phyloP scores from a whole-genome alignment of 2,329 filamentous ascomycete genomes.

The Arthrobotrys sphaeroides region DNA sequence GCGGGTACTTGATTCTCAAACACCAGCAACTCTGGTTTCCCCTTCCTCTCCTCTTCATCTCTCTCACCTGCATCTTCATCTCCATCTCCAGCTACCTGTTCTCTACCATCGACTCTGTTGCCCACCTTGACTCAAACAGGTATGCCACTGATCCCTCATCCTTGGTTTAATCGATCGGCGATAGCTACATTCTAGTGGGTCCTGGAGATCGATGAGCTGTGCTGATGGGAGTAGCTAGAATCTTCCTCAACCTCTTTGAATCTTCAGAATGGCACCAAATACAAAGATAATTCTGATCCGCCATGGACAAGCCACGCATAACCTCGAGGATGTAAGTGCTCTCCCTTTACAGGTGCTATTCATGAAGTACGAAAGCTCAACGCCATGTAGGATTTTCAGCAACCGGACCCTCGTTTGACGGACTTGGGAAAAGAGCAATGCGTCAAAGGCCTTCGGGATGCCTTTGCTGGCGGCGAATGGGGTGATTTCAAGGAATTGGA shows the following conservation, averaged over 20 bases:
- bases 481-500: slow-evolving; percentile 35
- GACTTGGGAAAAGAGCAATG: slow-evolving; percentile 44
- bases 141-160: not conserved
- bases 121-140: not conserved
- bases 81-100: not conserved
- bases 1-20: not conserved
- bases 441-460: slow-evolving; percentile 31
- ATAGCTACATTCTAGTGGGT: not conserved
- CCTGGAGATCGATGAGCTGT: not conserved
- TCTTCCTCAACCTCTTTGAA: not conserved
- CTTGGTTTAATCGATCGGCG: not conserved
- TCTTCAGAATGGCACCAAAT: slow-evolving; percentile 33
- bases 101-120: not conserved
- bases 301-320: slow-evolving; percentile 48
- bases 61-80: not conserved
- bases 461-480: slow-evolving; percentile 43
- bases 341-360: not conserved
- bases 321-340: slow-evolving; percentile 39
- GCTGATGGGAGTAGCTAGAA: not conserved
- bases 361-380: not conserved
- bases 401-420: slow-evolving; percentile 42
- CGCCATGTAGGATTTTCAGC: slow-evolving; percentile 35
- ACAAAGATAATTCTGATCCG: slow-evolving; percentile 49
- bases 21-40: not conserved
- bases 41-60: not conserved